Conservation (phyloP, 495 filamentous ascomycete genomes). For the Penicillium desertorum region DNA sequence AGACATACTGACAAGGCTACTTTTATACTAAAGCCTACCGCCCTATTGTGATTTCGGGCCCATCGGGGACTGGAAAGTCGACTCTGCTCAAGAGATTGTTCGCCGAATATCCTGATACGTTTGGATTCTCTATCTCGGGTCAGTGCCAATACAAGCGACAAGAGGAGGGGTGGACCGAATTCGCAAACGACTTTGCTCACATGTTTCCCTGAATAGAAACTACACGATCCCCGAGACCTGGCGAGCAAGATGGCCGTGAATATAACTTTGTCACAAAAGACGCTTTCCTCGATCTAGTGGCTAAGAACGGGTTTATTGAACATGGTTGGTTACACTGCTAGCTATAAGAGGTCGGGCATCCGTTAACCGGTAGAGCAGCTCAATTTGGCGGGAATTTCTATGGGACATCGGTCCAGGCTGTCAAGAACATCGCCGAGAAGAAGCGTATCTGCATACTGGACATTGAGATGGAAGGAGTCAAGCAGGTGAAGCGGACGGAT, state of each 20-base stretch:
- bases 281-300: conserved; percentile 66
- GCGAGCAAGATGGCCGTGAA: conserved; percentile 72
- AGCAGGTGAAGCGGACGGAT: conserved; percentile 80
- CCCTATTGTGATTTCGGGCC: conserved; percentile 50
- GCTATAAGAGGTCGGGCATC: too few species aligned
- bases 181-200: not conserved
- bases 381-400: conserved; percentile 86
- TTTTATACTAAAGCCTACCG: conserved; percentile 5
- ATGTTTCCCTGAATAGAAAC: conserved; percentile 52
- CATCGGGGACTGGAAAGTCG: conserved; percentile 84
- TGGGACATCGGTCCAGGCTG: conserved; percentile 75
- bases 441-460: conserved; percentile 53
- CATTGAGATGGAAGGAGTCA: conserved; percentile 98
- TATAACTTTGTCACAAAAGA: conserved; percentile 79
- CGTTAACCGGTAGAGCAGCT: conserved; percentile 27
- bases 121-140: conserved; percentile 78
- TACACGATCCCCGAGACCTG: conserved; percentile 71
- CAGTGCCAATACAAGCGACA: not conserved
- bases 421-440: conserved; percentile 68
- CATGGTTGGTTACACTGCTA: conserved; percentile 42
- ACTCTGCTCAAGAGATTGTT: conserved; percentile 78
- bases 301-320: conserved; percentile 78
- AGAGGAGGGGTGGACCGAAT: not conserved
- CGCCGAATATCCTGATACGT: conserved; percentile 65
- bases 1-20: not conserved